These are phyloP conservation scores for Chalciporus piperatus DNA, from an alignment of 768 basidiomycete genomes.

Conservation along the genomic window DNA sequence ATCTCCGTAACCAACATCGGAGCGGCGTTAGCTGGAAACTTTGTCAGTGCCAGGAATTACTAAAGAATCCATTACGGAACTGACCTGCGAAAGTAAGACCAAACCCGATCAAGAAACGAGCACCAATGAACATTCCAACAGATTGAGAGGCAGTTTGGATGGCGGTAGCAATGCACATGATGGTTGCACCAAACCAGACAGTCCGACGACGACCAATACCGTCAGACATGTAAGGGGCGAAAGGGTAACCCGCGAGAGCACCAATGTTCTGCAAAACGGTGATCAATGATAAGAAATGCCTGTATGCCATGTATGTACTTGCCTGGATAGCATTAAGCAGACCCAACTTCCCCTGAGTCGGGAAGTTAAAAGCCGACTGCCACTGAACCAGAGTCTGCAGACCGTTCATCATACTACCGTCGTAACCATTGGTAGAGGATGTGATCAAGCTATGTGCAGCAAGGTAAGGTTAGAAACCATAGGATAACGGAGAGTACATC, in stretches of 20 bases:
- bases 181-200: conserved; percentile 64
- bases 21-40: conserved; percentile 57
- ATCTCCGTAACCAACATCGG: conserved; percentile 84
- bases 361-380: conserved; percentile 57
- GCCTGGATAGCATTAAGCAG: conserved; percentile 75
- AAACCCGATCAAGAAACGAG: conserved; percentile 77
- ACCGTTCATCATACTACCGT: conserved; percentile 80
- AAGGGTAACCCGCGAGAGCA: conserved; percentile 61
- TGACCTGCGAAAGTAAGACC: conserved; percentile 68
- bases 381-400: conserved; percentile 67
- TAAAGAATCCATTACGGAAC: conserved; percentile 5
- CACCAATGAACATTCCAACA: conserved; percentile 77
- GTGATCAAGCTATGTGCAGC: conserved; percentile 59
- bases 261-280: conserved; percentile 57
- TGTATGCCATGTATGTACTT: conserved; percentile 1
- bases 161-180: conserved; percentile 68
- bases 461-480: background rate
- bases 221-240: conserved; percentile 71
- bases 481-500: background rate
- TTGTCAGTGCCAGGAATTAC: background rate
- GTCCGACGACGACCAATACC: conserved; percentile 64
- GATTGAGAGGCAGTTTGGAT: conserved; percentile 71
- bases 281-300: background rate
- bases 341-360: conserved; percentile 57
- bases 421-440: conserved; percentile 73